Conservation (phyloP, 345 rosid genomes). For the Murraya paniculata region DNA sequence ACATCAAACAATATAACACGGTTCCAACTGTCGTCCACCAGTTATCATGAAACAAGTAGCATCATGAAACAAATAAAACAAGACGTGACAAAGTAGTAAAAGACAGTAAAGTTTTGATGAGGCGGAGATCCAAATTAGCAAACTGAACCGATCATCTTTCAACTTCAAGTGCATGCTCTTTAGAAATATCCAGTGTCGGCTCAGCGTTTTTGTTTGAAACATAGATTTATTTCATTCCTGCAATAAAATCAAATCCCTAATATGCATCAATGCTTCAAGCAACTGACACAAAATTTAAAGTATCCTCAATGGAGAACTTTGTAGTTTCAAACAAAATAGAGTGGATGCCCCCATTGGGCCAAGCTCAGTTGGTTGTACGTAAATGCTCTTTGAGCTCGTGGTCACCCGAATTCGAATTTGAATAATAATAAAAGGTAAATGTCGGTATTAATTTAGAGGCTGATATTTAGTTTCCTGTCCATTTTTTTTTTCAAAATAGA, state of each 20-base stretch:
- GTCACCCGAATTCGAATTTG: too few relatives aligned
- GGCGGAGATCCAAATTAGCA: background rate
- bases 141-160: background rate
- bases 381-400: too few relatives aligned
- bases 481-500: background rate
- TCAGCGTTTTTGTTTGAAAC: background rate
- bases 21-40: background rate
- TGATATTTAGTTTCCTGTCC: too few relatives aligned
- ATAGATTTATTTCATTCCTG: constrained; percentile 33
- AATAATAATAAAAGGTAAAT: too few relatives aligned
- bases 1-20: background rate
- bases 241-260: constrained; percentile 33
- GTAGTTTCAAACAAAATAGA: too few relatives aligned
- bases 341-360: too few relatives aligned
- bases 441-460: too few relatives aligned
- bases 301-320: too few relatives aligned
- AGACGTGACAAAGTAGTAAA: background rate
- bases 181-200: background rate
- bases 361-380: too few relatives aligned
- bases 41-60: background rate
- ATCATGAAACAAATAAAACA: background rate
- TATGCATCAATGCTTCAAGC: background rate
- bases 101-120: background rate
- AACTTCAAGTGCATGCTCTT: background rate
- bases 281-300: background rate